A percentile compares a stretch with the other conserved stretches of the same genome.
Evolutionary conservation across 257 asterid genomes (phyloP).

Genomic region (Echium plantagineum): DNA sequence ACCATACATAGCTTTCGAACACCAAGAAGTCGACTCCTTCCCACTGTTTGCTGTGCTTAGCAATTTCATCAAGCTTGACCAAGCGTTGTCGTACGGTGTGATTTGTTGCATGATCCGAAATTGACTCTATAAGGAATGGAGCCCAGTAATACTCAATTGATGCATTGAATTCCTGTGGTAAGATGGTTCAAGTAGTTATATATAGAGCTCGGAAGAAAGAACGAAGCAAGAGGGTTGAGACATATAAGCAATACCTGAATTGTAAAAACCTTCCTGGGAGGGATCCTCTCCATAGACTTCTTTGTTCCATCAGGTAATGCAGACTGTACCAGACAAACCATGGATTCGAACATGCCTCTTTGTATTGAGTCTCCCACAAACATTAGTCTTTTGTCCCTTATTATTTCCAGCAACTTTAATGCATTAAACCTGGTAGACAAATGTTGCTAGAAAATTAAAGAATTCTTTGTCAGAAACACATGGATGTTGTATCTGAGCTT

Average conservation of each 20-base stretch:
- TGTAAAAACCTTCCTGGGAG: constrained; percentile 62
- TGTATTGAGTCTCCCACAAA: constrained; percentile 86
- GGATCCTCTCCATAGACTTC: constrained; percentile 47
- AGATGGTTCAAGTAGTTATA: background rate
- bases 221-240: no score
- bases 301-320: constrained; percentile 38
- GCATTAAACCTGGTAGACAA: constrained; percentile 52
- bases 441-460: background rate
- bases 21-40: constrained; percentile 56
- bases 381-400: constrained; percentile 78
- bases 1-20: constrained; percentile 90
- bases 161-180: constrained; percentile 60
- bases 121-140: constrained; percentile 74
- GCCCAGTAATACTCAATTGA: constrained; percentile 94
- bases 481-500: constrained; percentile 1
- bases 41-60: constrained; percentile 69
- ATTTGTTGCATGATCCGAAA: constrained; percentile 73
- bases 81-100: constrained; percentile 60
- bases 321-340: constrained; percentile 72
- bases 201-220: no score
- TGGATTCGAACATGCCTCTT: constrained; percentile 89
- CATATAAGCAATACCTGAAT: constrained; percentile 44
- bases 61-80: constrained; percentile 62
- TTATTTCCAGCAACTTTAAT: constrained; percentile 55
- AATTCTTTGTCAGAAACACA: no score